Percentiles rank a stretch among this genome's conserved stretches.
phyloP scores from a whole-genome alignment of 495 filamentous ascomycete species.

The Sphaerosporella brunnea region DNA sequence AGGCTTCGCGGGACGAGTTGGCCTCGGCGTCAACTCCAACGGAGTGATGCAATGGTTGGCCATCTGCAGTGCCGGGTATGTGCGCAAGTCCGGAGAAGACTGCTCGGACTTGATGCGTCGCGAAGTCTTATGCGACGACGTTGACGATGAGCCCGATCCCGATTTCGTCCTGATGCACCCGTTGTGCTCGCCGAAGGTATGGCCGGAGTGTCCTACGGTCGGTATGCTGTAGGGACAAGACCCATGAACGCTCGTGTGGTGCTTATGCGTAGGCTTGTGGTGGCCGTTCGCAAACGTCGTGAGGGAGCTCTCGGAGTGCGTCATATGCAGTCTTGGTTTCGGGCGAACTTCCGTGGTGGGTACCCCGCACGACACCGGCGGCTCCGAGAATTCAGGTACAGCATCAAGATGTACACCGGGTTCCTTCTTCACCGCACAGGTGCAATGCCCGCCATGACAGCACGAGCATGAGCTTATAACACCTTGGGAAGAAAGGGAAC shows the following conservation, averaged over 20 bases:
- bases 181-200: constrained; percentile 25
- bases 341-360: constrained; percentile 33
- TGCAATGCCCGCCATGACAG: constrained; percentile 77
- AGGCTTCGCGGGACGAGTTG: constrained; percentile 18
- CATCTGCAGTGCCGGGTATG: constrained; percentile 22
- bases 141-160: constrained; percentile 15
- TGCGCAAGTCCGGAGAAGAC: constrained; percentile 24
- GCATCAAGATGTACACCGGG: constrained; percentile 49
- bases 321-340: constrained; percentile 59
- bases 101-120: constrained; percentile 26
- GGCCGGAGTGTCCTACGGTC: constrained; percentile 22
- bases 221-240: constrained; percentile 25
- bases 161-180: constrained; percentile 13
- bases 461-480: constrained; percentile 52
- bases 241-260: constrained; percentile 36
- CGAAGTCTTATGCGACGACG: constrained; percentile 14
- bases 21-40: constrained; percentile 21
- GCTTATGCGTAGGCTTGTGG: constrained; percentile 80
- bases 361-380: constrained; percentile 29
- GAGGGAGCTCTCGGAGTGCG: constrained; percentile 66
- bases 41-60: constrained; percentile 20
- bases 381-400: constrained; percentile 41
- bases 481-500: constrained; percentile 8
- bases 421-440: constrained; percentile 86
- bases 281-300: constrained; percentile 84